Conservation (phyloP, 2,329 filamentous ascomycete species). For the Penicillium psychrosexuale region DNA sequence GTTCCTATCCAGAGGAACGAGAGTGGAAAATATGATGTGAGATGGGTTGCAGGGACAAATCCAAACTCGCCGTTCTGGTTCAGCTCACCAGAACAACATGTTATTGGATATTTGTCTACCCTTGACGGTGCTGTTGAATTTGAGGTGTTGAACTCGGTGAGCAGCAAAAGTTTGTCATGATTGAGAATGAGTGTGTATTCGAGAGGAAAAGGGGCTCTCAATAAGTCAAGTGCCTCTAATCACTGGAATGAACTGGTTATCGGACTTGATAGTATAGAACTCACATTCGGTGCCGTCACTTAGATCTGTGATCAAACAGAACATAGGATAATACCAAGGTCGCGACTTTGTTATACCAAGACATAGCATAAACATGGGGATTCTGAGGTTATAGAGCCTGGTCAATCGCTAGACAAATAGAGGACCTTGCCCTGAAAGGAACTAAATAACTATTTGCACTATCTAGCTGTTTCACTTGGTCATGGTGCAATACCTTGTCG, state of each 20-base stretch:
- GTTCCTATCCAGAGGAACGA: slow-evolving; percentile 34
- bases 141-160: slow-evolving; percentile 29
- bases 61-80: slow-evolving; percentile 35
- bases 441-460: too few species aligned
- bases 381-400: background rate
- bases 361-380: background rate
- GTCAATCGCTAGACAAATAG: background rate
- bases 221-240: background rate
- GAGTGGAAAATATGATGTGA: slow-evolving; percentile 36
- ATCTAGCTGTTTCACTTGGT: too few species aligned
- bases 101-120: slow-evolving; percentile 32
- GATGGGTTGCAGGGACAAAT: slow-evolving; percentile 29
- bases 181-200: background rate
- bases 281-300: background rate
- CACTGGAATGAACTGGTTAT: background rate
- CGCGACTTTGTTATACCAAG: background rate
- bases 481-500: too few species aligned
- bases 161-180: slow-evolving; percentile 12
- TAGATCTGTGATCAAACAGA: background rate
- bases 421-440: background rate
- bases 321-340: background rate
- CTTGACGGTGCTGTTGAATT: slow-evolving; percentile 25
- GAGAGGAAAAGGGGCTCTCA: background rate
- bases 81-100: slow-evolving; percentile 34
- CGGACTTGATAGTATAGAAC: background rate